These are phyloP conservation scores for Nicotiana tabacum DNA, from an alignment of 257 asterid genomes.

Conservation along the genomic window DNA sequence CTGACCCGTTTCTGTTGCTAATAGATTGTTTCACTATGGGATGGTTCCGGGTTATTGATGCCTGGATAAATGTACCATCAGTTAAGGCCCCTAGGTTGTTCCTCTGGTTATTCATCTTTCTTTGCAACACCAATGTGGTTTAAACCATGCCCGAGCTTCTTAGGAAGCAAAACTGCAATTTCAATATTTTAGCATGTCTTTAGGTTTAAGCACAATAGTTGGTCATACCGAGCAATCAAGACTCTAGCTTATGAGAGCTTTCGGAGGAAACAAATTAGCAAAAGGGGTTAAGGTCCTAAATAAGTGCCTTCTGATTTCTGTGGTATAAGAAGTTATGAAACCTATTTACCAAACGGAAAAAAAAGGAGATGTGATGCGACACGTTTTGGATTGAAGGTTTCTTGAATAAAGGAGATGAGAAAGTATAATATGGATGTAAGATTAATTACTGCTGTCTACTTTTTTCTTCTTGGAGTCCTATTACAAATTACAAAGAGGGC, in stretches of 20 bases:
- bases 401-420: too few relatives aligned
- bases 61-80: not conserved
- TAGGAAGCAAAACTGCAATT: not conserved
- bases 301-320: too few relatives aligned
- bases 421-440: too few relatives aligned
- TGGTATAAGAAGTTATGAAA: too few relatives aligned
- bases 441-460: not conserved
- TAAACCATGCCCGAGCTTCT: not conserved
- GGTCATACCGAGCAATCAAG: not conserved
- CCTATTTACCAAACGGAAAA: too few relatives aligned
- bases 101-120: not conserved
- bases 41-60: not conserved
- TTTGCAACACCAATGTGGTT: not conserved
- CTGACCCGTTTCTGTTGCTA: not conserved
- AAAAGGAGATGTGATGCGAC: too few relatives aligned
- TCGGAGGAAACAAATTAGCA: not conserved
- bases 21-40: not conserved
- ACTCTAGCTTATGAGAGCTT: not conserved
- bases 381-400: too few relatives aligned
- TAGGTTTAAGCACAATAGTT: not conserved
- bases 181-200: not conserved
- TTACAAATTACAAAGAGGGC: too few relatives aligned
- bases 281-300: too few relatives aligned
- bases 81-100: not conserved
- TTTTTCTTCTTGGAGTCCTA: not conserved